Conservation (phyloP, 371 early-diverging fungal genomes). For the Saksenaea vasiformis region DNA sequence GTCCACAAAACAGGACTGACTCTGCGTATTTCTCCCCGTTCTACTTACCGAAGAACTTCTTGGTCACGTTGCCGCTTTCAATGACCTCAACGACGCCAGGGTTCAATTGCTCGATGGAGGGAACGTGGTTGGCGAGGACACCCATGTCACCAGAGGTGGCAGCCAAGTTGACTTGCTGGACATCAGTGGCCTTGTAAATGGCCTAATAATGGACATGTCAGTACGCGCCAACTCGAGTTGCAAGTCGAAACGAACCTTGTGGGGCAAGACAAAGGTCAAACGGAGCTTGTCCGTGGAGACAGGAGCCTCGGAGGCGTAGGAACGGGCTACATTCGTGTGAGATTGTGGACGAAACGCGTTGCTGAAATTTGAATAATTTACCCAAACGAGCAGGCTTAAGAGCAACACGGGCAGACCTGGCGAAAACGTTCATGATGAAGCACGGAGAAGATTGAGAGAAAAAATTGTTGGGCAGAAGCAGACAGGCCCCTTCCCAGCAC, state of each 20-base stretch:
- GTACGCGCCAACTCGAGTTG: neutral
- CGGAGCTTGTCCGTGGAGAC: constrained; percentile 76
- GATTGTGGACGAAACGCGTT: neutral
- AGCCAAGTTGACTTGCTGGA: constrained; percentile 93
- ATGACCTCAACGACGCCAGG: constrained; percentile 91
- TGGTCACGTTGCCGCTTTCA: constrained; percentile 70
- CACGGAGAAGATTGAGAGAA: constrained; percentile 9
- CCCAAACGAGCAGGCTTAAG: constrained; percentile 49
- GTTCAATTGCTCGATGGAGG: constrained; percentile 94
- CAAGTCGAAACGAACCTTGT: constrained; percentile 65
- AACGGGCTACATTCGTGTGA: constrained; percentile 51
- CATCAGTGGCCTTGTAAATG: constrained; percentile 76
- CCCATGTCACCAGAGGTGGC: constrained; percentile 97
- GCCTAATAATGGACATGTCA: constrained; percentile 36
- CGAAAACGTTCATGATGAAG: constrained; percentile 59
- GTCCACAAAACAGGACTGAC: neutral
- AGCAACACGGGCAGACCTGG: constrained; percentile 58
- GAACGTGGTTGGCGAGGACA: constrained; percentile 98
- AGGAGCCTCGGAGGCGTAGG: constrained; percentile 77
- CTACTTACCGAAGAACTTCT: constrained; percentile 91
- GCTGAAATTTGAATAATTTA: constrained; percentile 21
- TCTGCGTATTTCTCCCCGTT: neutral
- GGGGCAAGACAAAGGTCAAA: constrained; percentile 90
- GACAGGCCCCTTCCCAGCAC: no score
- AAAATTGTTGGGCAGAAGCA: neutral